phyloP scores from a whole-genome alignment of 75 land plant species.

The Isoetes taiwanensis region DNA sequence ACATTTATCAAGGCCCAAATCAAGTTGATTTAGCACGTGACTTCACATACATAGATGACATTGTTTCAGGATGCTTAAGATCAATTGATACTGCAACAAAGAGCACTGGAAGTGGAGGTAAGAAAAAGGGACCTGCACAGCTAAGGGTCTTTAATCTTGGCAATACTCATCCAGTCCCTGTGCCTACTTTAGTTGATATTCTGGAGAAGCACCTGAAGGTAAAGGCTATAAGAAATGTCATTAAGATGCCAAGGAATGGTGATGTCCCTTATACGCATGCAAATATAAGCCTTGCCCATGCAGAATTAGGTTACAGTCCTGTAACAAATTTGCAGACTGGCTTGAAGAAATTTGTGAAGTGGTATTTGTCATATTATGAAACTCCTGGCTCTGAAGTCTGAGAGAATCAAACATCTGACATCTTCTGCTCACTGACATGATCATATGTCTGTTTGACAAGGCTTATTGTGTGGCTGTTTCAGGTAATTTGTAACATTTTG shows the following conservation, averaged over 20 bases:
- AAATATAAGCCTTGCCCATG: conserved; percentile 39
- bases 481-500: too few relatives aligned
- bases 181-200: conserved; percentile 30
- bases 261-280: conserved; percentile 60
- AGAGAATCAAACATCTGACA: too few relatives aligned
- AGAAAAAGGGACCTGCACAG: conserved; percentile 41
- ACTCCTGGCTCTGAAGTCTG: too few relatives aligned
- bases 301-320: conserved; percentile 49
- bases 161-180: conserved; percentile 52
- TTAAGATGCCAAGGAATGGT: conserved; percentile 50
- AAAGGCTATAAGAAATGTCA: conserved; percentile 39
- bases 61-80: conserved; percentile 43
- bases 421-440: too few relatives aligned
- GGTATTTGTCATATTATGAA: conserved; percentile 57
- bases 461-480: too few relatives aligned
- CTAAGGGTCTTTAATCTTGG: conserved; percentile 46
- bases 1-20: conserved; percentile 26
- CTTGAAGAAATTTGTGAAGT: conserved; percentile 58
- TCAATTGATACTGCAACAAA: conserved; percentile 44
- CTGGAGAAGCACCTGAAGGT: conserved; percentile 34
- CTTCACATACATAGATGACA: conserved; percentile 51
- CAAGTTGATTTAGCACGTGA: conserved; percentile 30
- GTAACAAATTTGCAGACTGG: conserved; percentile 61
- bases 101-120: conserved; percentile 51
- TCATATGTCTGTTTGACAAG: too few relatives aligned